Evolutionary conservation across 1,139 yeast species (phyloP), one percentile per base, ranked within the genome.

Genomic region (Hansenula lynferdii): DNA sequence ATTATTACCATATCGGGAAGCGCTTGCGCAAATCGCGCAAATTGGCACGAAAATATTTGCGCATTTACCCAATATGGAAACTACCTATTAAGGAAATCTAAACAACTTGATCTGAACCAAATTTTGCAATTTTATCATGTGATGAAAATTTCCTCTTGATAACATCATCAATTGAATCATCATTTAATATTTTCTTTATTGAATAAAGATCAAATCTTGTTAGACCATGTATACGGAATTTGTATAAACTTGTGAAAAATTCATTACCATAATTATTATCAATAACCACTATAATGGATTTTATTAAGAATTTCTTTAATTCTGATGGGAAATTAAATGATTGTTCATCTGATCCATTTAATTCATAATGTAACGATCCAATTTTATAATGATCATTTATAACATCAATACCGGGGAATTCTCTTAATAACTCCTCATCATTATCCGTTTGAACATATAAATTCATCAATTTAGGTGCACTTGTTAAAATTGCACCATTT

Each of bases 141-240:
- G n/a, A 4, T 14, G 21, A 15, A 37, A 44, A 47, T 10, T 35
- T 27, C 9, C 40, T 17, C 31, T 49, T 49, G 8, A 49, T 11
- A 1, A 26, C 24, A 8, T 42, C 45, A 15, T 42, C 41, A n/a
- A 50, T 43, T 16, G 40, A 45, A 8, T 45, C 42, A 31, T 45
- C 46, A 9, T 38, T 31, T 29, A 51, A 27, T 12, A 49, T 35
- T n/a, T 42, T 29, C 11, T 53, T 51, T 36, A 61, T 53, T 8
- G 60, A 52, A 11, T 49, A 43, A 14, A 62, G 32, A 42, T 64
- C 69, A 29, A 57, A 52, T 29, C 52, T 50, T 1, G 67, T 61
- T n/a, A 64, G 51, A 2, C 65, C 69, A 38, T 62, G 58, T 5
- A 64, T 42, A 8, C 54, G 44, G 34, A 62, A 58, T 39, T 63